Conservation (phyloP, 805 yeast species). For the Wickerhamomyces mucosus region DNA sequence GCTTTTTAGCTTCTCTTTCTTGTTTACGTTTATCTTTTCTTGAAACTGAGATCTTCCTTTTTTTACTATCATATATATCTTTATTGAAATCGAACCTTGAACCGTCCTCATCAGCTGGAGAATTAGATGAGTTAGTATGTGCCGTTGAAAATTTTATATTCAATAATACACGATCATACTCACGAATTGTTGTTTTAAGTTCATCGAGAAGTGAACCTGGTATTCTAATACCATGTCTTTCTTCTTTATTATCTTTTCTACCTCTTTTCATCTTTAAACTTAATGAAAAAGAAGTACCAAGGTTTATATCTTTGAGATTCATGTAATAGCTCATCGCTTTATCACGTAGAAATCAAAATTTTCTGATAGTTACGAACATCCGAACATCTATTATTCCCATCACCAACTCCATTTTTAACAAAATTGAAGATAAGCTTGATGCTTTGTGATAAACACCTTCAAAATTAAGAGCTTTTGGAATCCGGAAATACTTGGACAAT, state of each 20-base stretch:
- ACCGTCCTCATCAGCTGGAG: conserved; percentile 26
- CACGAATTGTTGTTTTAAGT: conserved; percentile 25
- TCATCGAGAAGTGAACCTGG: conserved; percentile 49
- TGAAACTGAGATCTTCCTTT: conserved; percentile 20
- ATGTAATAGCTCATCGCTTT: conserved; percentile 9
- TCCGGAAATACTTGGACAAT: too few species aligned
- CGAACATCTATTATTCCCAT: conserved; percentile 4
- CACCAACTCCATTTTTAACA: neutral
- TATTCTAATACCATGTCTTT: conserved; percentile 38
- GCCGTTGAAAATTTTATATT: neutral
- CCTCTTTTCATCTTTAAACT: conserved; percentile 5
- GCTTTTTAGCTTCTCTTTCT: conserved; percentile 27
- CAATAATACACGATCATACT: neutral
- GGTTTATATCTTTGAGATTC: too few species aligned
- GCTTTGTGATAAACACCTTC: too few species aligned
- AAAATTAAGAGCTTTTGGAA: too few species aligned
- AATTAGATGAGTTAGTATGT: conserved; percentile 3
- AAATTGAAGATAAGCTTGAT: too few species aligned
- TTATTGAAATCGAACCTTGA: conserved; percentile 22
- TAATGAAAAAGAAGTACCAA: too few species aligned
- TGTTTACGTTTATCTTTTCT: conserved; percentile 36
- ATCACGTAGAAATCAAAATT: too few species aligned
- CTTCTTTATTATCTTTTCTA: conserved; percentile 8
- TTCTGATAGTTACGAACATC: conserved; percentile 2
- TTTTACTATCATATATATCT: conserved; percentile 25